These are phyloP conservation scores for Zygotorulaspora florentina DNA, from an alignment of 805 yeast genomes.

Conservation along the genomic window DNA sequence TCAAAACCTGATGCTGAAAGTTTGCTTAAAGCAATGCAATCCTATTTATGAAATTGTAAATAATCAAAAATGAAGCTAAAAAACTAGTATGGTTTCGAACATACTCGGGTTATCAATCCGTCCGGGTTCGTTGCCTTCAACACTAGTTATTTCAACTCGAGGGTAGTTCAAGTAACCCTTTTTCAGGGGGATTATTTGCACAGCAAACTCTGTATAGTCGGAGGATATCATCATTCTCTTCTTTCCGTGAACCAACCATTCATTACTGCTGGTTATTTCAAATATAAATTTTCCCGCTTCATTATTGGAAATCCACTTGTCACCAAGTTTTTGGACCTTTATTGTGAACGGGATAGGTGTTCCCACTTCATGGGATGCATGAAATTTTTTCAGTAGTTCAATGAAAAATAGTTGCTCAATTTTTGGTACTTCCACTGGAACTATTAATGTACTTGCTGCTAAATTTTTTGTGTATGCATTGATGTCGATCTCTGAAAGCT, in stretches of 20 bases:
- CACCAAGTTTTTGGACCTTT: conserved; percentile 17
- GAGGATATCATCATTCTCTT: conserved; percentile 49
- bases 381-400: conserved; percentile 8
- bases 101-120: conserved; percentile 67
- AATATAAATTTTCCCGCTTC: conserved; percentile 36
- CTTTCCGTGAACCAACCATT: conserved; percentile 81
- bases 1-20: conserved; percentile 66
- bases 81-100: conserved; percentile 63
- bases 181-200: conserved; percentile 67
- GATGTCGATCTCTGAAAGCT: conserved; percentile 23
- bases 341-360: conserved; percentile 19
- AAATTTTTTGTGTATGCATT: conserved; percentile 24
- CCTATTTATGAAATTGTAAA: conserved; percentile 21
- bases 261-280: conserved; percentile 49
- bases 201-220: conserved; percentile 28
- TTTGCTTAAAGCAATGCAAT: conserved; percentile 39
- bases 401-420: conserved; percentile 25
- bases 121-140: conserved; percentile 39
- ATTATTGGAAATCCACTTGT: conserved; percentile 18
- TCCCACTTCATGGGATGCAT: conserved; percentile 17
- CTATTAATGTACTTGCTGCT: conserved; percentile 16
- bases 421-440: conserved; percentile 30
- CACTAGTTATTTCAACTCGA: conserved; percentile 44
- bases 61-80: conserved; percentile 42
- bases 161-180: conserved; percentile 74